Conservation (phyloP, 2,329 filamentous ascomycete species). For the Aphanocladium album region DNA sequence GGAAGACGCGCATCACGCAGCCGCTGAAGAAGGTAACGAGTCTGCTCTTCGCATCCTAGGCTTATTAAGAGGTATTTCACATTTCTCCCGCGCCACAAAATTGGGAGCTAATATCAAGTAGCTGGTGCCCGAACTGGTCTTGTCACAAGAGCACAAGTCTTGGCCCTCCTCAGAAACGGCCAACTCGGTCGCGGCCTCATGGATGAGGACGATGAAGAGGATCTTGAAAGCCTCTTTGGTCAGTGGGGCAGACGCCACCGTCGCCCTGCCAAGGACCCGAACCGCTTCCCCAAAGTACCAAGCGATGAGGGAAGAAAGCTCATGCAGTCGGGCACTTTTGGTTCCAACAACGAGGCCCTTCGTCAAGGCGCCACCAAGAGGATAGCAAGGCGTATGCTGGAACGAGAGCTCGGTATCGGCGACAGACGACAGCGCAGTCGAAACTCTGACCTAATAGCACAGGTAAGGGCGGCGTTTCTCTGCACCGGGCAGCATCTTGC, state of each 20-base stretch:
- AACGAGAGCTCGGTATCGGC: slow-evolving; percentile 74
- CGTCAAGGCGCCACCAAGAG: slow-evolving; percentile 48
- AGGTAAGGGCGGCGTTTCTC: slow-evolving; percentile 40
- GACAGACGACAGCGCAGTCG: slow-evolving; percentile 53
- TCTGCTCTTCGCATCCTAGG: slow-evolving; percentile 21
- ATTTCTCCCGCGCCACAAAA: no score
- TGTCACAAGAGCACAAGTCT: slow-evolving; percentile 33
- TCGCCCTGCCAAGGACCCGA: slow-evolving; percentile 39
- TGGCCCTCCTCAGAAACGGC: slow-evolving; percentile 35
- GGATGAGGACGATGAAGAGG: slow-evolving; percentile 34
- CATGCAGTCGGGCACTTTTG: slow-evolving; percentile 80
- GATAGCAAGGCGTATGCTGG: slow-evolving; percentile 66
- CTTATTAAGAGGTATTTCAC: slow-evolving; percentile 28
- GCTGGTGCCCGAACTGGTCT: slow-evolving; percentile 24
- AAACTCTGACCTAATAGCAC: slow-evolving; percentile 62
- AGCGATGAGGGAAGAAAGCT: slow-evolving; percentile 70
- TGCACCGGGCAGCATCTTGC: background rate
- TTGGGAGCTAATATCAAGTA: slow-evolving; percentile 15
- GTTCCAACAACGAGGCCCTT: slow-evolving; percentile 55
- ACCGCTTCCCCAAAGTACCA: slow-evolving; percentile 76
- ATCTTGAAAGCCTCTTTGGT: slow-evolving; percentile 23
- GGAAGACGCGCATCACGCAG: slow-evolving; percentile 28
- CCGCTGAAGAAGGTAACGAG: slow-evolving; percentile 4
- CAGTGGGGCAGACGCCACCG: slow-evolving; percentile 43
- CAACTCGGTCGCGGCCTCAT: slow-evolving; percentile 33